phyloP scores from a whole-genome alignment of 2,329 filamentous ascomycete species.

The Monilinia laxa region DNA sequence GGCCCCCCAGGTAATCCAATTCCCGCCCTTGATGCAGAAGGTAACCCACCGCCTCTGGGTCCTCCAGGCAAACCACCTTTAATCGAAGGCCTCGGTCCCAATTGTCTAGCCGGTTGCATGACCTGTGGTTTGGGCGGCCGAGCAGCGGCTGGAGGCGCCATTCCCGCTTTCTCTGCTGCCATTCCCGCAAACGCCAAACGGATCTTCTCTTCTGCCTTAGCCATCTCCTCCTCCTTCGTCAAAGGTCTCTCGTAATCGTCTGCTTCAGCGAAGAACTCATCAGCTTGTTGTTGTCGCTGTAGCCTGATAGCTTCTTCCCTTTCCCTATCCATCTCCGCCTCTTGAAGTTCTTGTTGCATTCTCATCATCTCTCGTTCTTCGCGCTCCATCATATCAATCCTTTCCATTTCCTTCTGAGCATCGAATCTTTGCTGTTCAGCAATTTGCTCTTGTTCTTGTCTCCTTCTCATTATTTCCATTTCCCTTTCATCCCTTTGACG shows the following conservation, averaged over 20 bases:
- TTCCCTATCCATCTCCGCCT: conserved; percentile 7
- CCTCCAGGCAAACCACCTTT: conserved; percentile 23
- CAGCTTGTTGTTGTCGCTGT: conserved; percentile 10
- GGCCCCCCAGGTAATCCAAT: conserved; percentile 13
- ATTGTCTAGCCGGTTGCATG: neutral
- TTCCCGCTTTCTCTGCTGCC: conserved; percentile 24
- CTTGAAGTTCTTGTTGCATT: conserved; percentile 11
- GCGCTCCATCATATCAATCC: conserved; percentile 10
- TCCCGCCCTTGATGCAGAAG: conserved; percentile 1
- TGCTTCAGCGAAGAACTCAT: neutral
- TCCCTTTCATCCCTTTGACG: conserved; percentile 12
- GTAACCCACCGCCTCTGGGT: conserved; percentile 20
- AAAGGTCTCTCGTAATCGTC: conserved; percentile 14
- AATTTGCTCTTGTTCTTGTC: conserved; percentile 18
- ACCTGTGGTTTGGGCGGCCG: neutral
- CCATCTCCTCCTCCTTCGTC: conserved; percentile 28
- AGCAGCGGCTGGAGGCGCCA: neutral
- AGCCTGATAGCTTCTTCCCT: conserved; percentile 6
- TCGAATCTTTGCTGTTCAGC: conserved; percentile 11
- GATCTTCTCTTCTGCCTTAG: conserved; percentile 28
- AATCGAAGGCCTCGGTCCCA: conserved; percentile 15
- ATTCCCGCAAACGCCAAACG: conserved; percentile 25
- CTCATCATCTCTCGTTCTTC: conserved; percentile 15
- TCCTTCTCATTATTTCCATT: conserved; percentile 6
- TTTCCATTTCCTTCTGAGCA: conserved; percentile 17